Evolutionary conservation across 2,329 filamentous ascomycete genomes (phyloP), one percentile per base, ranked within the genome.

Genomic region (Cryphonectria parasitica): DNA sequence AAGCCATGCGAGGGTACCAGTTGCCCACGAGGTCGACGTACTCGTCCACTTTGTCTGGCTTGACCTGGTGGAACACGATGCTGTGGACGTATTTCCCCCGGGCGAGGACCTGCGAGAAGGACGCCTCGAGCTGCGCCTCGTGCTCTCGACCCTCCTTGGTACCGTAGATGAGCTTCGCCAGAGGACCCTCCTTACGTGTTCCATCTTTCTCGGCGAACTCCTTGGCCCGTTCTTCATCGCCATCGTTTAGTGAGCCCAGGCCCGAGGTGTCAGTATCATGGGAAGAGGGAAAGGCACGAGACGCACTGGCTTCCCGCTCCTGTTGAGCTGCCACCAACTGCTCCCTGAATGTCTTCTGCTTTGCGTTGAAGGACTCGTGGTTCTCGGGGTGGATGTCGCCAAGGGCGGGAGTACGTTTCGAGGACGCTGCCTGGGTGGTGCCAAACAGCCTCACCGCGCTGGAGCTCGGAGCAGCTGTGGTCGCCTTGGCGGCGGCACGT

Each of bases 61-160:
- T 94, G 75, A 99, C 96, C 73, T 97, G 89, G 84, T 99, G 96
- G 79, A 97, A 94, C 71, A 97, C 94, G 80, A 99, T 98, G 63
- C 94, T 97, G 82, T 99, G 96, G 68, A 99, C 95, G 78, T 99
- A 99, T 84, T 99, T 99, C 78, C 96, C 96, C 74, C 96, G 89
- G 34, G 96, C 96, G 62, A 99, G 86, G 61, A 98, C 93, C 81
- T 98, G 95, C 66, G 83, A 97, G 84, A 98, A 99, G 79, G 93
- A 97, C 71, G 95, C 91, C 84, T 98, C 94, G 78, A 99, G 95
- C 83, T 98, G 95, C 74, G 93, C 92, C 78, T 99, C 96, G 80
- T 98, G 89, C 83, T 97, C 92, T 73, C 95, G 90, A 43, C 95
- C 96, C 82, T 98, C 95, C 78, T 96, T 94, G 19, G 96, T 99